A percentile compares a stretch with the other conserved stretches of the same genome.
phyloP scores from a whole-genome alignment of 1,284 basidiomycete genomes.

The Kalmanozyma brasiliensis region DNA sequence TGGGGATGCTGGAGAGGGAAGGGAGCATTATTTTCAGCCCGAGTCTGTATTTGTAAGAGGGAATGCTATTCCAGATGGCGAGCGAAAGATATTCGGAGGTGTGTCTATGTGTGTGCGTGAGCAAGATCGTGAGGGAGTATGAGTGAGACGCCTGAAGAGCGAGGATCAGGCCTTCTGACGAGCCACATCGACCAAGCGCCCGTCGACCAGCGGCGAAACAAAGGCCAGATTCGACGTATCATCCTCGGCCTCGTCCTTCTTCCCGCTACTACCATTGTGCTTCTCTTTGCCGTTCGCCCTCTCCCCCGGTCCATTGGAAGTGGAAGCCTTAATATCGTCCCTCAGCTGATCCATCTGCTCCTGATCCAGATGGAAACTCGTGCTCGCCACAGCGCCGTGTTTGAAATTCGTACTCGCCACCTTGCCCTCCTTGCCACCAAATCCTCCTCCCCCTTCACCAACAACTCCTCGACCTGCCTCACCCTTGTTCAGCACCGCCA shows the following conservation, averaged over 20 bases:
- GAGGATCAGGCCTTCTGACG: conserved; percentile 6
- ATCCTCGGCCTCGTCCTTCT: conserved; percentile 8
- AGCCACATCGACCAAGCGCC: conserved; percentile 54
- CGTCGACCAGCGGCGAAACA: conserved; percentile 55
- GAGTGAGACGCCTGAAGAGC: not conserved
- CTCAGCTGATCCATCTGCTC: conserved; percentile 30
- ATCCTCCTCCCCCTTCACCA: not conserved
- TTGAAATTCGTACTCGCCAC: conserved; percentile 5
- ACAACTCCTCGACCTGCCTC: not conserved
- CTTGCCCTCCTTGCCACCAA: conserved; percentile 1
- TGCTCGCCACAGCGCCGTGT: conserved; percentile 23
- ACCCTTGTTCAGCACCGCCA: conserved; percentile 2
- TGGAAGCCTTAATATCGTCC: conserved; percentile 19
- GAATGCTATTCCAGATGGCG: not conserved
- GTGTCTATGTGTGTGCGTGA: conserved; percentile 6
- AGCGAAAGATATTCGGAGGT: too few species aligned
- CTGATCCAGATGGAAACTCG: conserved; percentile 23
- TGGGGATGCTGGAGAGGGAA: conserved; percentile 62
- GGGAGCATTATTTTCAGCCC: conserved; percentile 66
- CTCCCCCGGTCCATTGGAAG: not conserved
- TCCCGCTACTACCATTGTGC: not conserved
- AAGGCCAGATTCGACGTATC: conserved; percentile 52
- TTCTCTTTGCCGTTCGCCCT: not conserved
- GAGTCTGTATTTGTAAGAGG: conserved; percentile 33
- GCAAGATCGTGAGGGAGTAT: not conserved